Conservation (phyloP, 2,329 filamentous ascomycete genomes). For the Xylaria sp. region DNA sequence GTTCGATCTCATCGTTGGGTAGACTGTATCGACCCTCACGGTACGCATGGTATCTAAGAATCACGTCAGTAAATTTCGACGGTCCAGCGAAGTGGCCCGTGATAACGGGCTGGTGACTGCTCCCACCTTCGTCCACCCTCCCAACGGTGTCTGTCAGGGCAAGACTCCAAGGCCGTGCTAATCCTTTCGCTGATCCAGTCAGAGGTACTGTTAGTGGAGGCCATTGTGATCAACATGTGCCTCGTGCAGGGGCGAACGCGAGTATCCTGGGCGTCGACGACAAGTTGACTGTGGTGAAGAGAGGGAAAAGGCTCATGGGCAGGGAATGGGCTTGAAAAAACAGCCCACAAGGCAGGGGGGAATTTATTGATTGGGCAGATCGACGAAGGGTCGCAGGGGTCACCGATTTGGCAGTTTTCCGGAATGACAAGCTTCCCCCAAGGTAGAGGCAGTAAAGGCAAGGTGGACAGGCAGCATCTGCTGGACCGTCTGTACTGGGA, state of each 20-base stretch:
- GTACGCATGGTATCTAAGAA: conserved; percentile 51
- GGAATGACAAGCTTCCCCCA: conserved; percentile 23
- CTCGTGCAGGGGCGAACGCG: conserved; percentile 26
- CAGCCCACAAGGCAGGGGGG: conserved; percentile 25
- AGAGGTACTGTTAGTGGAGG: conserved; percentile 28
- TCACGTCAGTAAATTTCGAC: conserved; percentile 18
- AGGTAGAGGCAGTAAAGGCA: conserved; percentile 22
- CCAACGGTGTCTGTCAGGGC: conserved; percentile 32
- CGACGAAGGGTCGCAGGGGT: conserved; percentile 24
- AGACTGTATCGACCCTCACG: conserved; percentile 50
- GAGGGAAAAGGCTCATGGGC: conserved; percentile 17
- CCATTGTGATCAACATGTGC: conserved; percentile 29
- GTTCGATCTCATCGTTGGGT: conserved; percentile 55
- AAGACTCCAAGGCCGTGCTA: conserved; percentile 30
- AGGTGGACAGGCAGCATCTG: conserved; percentile 2
- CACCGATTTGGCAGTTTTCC: conserved; percentile 25
- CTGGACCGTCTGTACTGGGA: conserved; percentile 13
- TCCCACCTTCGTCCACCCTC: conserved; percentile 40
- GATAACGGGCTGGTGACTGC: conserved; percentile 1
- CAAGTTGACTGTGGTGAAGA: conserved; percentile 23
- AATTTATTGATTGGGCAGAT: conserved; percentile 33
- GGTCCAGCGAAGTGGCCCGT: conserved; percentile 4
- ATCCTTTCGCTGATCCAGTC: conserved; percentile 35
- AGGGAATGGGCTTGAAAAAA: not conserved
- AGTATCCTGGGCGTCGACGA: conserved; percentile 17